Conservation (phyloP, 23 red algal species). For the Cyanidioschyzon merolae region DNA sequence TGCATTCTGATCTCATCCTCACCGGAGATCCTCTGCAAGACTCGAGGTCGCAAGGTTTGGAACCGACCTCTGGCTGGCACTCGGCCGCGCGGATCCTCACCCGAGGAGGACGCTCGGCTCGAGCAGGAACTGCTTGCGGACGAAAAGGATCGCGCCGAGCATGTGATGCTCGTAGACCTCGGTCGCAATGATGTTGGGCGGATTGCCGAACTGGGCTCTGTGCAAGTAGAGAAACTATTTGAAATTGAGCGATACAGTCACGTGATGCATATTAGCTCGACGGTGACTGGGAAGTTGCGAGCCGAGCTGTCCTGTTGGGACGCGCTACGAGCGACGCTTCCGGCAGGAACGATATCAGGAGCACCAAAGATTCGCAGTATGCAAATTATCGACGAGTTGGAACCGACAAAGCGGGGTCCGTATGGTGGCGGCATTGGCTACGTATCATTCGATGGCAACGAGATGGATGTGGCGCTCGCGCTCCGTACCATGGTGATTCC, state of each 20-base stretch:
- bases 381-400: conserved; percentile 96
- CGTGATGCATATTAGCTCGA: conserved; percentile 97
- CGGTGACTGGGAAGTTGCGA: conserved; percentile 57
- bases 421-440: conserved; percentile 98
- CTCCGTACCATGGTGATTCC: conserved; percentile 94
- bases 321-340: conserved; percentile 76
- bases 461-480: conserved; percentile 96
- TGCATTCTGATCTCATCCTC: conserved; percentile 83
- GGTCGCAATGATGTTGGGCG: conserved; percentile 94
- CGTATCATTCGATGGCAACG: conserved; percentile 80
- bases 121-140: conserved; percentile 75
- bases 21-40: conserved; percentile 82
- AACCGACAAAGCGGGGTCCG: conserved; percentile 80
- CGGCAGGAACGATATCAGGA: conserved; percentile 84
- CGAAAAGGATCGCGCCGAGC: conserved; percentile 77
- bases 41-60: conserved; percentile 46
- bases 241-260: conserved; percentile 91
- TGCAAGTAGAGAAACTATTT: conserved; percentile 64
- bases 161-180: conserved; percentile 99
- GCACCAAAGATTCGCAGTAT: conserved; percentile 95
- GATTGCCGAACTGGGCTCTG: conserved; percentile 64
- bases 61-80: conserved; percentile 98
- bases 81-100: conserved; percentile 47
- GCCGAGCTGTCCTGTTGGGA: conserved; percentile 81
- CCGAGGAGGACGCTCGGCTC: conserved; percentile 68